Base-by-base conservation (phyloP, 2,329 filamentous ascomycete species). In the Knoxdaviesia capensis region DNA sequence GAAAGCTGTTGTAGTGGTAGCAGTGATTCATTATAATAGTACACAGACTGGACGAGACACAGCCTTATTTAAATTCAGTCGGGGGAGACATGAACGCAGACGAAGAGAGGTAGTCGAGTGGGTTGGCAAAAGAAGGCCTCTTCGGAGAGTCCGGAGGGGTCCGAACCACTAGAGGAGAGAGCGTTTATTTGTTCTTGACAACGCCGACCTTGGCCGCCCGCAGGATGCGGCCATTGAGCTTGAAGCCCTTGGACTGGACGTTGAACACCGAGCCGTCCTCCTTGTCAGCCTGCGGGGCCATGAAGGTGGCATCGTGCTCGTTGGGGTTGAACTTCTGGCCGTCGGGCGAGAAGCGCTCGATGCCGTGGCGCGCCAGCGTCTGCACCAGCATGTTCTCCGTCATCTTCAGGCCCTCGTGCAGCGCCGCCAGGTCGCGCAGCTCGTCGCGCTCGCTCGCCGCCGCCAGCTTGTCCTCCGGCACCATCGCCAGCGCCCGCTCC, bases 181-280 rank as follows among this genome's bases (percentile, higher is more conserved):
- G 5, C 30, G 39, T 44, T 57, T 63, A 66, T 52, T 60, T 58
- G 65, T 90, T 93, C 73, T 90, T 93, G 49, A 93, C 87, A 44
- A 94, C 86, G 56, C 88, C 87, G 48, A 96, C 88, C 72, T 96
- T 94, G 56, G 88, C 85, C 48, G 88, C 85, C 59, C 90, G 76
- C 54, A 98, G 63, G 44, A 94, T 71, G 47, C 90, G 71, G 46
- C 88, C 87, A 58, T 98, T 96, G 49, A 96, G 74, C 62, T 76
- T 77, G 68, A 94, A 98, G 42, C 90, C 90, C 70, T 94, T 96
- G 62, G 84, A 83, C 69, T 96, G 88, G 40, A 85, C 85, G 58
- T 80, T 77, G 65, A 96, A 90, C 54, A 94, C 83, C 43, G 77
- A 81, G 52, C 84, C 85, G 54, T 96, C 77, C 60, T 94, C 81